Conservation (phyloP, 192 early-diverging fungal genomes). For the Polychytrium aggregatum region DNA sequence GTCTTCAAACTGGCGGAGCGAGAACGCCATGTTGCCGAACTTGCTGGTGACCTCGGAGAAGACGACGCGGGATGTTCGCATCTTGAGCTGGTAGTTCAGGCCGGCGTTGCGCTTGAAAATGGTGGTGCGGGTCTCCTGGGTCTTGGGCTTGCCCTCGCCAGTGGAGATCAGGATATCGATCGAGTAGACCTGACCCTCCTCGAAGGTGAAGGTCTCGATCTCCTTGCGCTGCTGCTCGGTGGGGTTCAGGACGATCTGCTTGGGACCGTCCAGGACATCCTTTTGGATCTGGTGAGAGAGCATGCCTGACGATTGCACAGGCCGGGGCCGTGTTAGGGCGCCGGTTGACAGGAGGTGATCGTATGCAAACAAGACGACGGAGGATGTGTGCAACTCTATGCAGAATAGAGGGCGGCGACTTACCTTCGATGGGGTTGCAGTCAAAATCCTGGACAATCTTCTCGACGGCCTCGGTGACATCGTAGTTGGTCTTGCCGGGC, state of each 20-base stretch:
- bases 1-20: conserved; percentile 73
- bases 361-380: background rate
- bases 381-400: background rate
- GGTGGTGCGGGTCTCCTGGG: conserved; percentile 67
- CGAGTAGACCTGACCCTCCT: conserved; percentile 85
- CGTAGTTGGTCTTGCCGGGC: conserved; percentile 62
- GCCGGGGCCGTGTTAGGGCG: no score
- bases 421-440: conserved; percentile 77
- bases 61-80: conserved; percentile 67
- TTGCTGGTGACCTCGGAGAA: conserved; percentile 62
- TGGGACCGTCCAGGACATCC: conserved; percentile 82
- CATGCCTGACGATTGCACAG: conserved; percentile 62
- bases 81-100: conserved; percentile 73
- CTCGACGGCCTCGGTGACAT: conserved; percentile 69
- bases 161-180: conserved; percentile 81
- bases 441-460: conserved; percentile 72
- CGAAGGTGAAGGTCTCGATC: conserved; percentile 44
- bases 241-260: conserved; percentile 89
- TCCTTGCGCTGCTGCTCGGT: conserved; percentile 61
- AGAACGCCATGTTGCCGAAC: conserved; percentile 83
- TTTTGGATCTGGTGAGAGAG: conserved; percentile 76
- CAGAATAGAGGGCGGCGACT: no score
- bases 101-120: conserved; percentile 81
- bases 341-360: background rate
- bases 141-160: conserved; percentile 68